Conservation (phyloP, 108 stramenopile genomes). For the Skeletonema tropicum region DNA sequence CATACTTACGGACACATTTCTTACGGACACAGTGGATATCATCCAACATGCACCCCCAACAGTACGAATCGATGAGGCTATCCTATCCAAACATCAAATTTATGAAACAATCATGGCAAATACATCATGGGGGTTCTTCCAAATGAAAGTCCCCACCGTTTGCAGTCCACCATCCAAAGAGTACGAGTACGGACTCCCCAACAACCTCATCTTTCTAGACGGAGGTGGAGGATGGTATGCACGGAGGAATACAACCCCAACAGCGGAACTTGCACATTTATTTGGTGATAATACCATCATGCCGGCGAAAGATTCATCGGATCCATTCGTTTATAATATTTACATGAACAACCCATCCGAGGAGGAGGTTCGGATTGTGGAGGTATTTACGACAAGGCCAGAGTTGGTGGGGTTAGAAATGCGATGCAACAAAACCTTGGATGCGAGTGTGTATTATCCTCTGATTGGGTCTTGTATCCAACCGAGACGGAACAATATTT, state of each 20-base stretch:
- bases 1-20: conserved; percentile 31
- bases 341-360: conserved; percentile 61
- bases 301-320: conserved; percentile 1
- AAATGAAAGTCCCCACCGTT: conserved; percentile 39
- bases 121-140: conserved; percentile 47
- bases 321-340: conserved; percentile 51
- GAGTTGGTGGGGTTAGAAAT: conserved; percentile 50
- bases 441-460: conserved; percentile 33
- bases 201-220: conserved; percentile 48
- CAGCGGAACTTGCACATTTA: conserved; percentile 8
- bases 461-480: conserved; percentile 37
- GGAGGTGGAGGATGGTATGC: conserved; percentile 53
- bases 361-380: conserved; percentile 47
- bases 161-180: conserved; percentile 37
- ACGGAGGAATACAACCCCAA: conserved; percentile 30
- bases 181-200: conserved; percentile 36
- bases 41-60: conserved; percentile 13
- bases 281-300: conserved; percentile 14
- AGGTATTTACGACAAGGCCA: conserved; percentile 59
- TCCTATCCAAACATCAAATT: conserved; percentile 15
- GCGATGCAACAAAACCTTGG: conserved; percentile 14
- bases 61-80: neutral
- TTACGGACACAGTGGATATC: conserved; percentile 27
- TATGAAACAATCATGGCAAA: conserved; percentile 43
- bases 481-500: conserved; percentile 47